Conservation (phyloP, 352 stramenopile species). For the Aphanomyces stellatus region DNA sequence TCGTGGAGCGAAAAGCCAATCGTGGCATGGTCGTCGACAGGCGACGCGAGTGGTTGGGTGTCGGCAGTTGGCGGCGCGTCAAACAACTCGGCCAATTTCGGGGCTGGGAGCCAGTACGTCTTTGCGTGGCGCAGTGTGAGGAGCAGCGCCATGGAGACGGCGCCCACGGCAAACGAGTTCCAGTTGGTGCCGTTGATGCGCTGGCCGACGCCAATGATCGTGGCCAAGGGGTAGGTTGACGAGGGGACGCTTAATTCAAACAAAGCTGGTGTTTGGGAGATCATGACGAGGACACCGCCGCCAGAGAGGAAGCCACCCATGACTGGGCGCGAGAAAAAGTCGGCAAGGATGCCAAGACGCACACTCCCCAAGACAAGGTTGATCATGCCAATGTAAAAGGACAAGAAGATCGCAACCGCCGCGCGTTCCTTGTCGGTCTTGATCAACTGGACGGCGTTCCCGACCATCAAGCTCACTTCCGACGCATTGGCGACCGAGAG, state of each 20-base stretch:
- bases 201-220: slow-evolving; percentile 39
- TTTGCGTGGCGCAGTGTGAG: slow-evolving; percentile 34
- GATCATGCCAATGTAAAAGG: slow-evolving; percentile 51
- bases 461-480: slow-evolving; percentile 55
- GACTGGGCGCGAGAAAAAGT: slow-evolving; percentile 62
- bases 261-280: slow-evolving; percentile 53
- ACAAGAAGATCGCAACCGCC: slow-evolving; percentile 55
- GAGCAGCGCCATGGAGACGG: slow-evolving; percentile 42
- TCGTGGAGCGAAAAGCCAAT: not conserved
- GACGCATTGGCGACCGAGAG: slow-evolving; percentile 58
- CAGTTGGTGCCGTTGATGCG: slow-evolving; percentile 41
- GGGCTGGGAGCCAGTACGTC: slow-evolving; percentile 24
- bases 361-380: slow-evolving; percentile 50
- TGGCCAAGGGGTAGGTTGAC: slow-evolving; percentile 43
- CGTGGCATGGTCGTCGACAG: not conserved
- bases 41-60: slow-evolving; percentile 27
- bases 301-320: slow-evolving; percentile 69
- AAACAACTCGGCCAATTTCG: slow-evolving; percentile 7
- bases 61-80: slow-evolving; percentile 26
- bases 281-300: slow-evolving; percentile 55
- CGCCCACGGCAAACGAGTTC: slow-evolving; percentile 40
- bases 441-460: slow-evolving; percentile 34
- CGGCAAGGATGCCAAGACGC: slow-evolving; percentile 47
- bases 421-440: slow-evolving; percentile 34
- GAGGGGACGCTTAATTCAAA: slow-evolving; percentile 39